Percentiles rank a stretch among this genome's conserved stretches.
phyloP scores from a whole-genome alignment of 352 stramenopile genomes.

The Globisporangium ultimum region DNA sequence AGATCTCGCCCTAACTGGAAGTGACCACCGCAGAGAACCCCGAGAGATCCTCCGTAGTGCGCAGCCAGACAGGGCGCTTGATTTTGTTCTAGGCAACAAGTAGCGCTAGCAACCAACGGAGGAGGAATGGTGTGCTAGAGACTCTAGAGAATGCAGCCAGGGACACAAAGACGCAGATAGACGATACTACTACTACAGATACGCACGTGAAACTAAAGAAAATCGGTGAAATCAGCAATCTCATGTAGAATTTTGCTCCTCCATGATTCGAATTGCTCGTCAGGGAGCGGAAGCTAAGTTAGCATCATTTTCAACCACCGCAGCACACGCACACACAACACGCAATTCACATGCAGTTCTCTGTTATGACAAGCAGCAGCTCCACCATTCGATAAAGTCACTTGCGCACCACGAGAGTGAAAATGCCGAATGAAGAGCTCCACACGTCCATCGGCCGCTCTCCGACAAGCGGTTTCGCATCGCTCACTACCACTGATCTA shows the following conservation, averaged over 20 bases:
- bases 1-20: conserved; percentile 13
- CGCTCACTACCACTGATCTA: no score
- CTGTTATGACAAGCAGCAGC: no score
- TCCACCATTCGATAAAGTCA: no score
- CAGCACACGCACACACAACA: conserved; percentile 6
- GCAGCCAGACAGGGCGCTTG: conserved; percentile 13
- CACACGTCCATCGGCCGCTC: no score
- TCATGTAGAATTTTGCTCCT: conserved; percentile 54
- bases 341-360: not conserved
- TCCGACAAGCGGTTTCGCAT: no score
- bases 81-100: conserved; percentile 16
- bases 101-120: conserved; percentile 17
- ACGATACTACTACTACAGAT: not conserved
- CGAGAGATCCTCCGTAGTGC: conserved; percentile 2
- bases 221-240: conserved; percentile 38
- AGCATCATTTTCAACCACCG: conserved; percentile 28
- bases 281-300: conserved; percentile 30
- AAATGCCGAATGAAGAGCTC: no score
- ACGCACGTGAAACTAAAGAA: not conserved
- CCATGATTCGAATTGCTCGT: conserved; percentile 19
- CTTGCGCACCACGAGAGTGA: no score
- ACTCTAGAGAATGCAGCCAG: conserved; percentile 18
- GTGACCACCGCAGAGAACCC: conserved; percentile 6
- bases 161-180: not conserved
- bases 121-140: conserved; percentile 14